Evolutionary conservation across 306 rosid genomes (phyloP).

Genomic region (Pterocarpus santalinus): DNA sequence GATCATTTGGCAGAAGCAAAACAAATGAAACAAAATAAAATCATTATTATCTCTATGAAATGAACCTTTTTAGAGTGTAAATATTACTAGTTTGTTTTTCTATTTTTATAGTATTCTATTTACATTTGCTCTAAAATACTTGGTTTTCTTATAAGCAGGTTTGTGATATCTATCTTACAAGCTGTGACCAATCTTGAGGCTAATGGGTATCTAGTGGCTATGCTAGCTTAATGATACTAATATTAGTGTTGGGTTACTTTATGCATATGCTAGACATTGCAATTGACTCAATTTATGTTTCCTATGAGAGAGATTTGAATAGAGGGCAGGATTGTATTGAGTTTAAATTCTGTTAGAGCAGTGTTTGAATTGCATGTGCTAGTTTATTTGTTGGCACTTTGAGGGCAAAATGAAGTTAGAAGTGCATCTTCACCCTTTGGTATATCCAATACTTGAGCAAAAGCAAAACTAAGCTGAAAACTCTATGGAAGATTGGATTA

Average conservation of each 20-base stretch:
- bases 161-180: conserved; percentile 72
- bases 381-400: no score
- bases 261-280: conserved; percentile 84
- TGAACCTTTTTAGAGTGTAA: no score
- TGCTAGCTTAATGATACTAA: conserved; percentile 84
- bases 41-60: background rate
- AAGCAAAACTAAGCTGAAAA: no score
- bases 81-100: conserved; percentile 3
- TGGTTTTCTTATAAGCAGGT: conserved; percentile 62
- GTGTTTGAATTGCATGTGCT: no score
- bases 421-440: no score
- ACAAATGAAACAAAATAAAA: background rate
- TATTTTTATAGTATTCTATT: conserved; percentile 15
- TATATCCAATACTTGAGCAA: no score
- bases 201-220: conserved; percentile 75
- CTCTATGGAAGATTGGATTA: no score
- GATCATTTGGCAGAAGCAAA: conserved; percentile 74
- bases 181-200: conserved; percentile 67
- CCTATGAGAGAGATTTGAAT: conserved; percentile 88
- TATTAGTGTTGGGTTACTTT: conserved; percentile 69
- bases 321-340: conserved; percentile 81
- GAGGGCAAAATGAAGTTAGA: no score
- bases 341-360: no score
- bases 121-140: conserved; percentile 21
- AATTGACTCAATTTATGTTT: conserved; percentile 80